Percentiles rank a stretch among this genome's conserved stretches.
These are phyloP conservation scores for Escovopsis sp. DNA, from an alignment of 2,329 filamentous ascomycete species.

Conservation along the genomic window DNA sequence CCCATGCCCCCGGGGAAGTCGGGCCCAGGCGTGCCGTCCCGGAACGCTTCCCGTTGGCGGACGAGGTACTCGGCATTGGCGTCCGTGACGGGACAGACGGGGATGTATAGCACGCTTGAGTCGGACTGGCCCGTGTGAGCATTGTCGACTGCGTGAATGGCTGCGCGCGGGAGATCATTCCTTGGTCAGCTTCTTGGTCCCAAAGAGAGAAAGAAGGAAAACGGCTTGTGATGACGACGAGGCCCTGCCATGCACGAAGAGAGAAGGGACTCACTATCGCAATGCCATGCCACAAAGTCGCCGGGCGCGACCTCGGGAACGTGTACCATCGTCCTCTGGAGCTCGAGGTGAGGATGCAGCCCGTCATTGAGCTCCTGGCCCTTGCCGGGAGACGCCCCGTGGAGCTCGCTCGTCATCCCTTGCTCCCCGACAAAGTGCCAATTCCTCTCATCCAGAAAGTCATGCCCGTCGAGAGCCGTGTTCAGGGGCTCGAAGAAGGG, in stretches of 20 bases:
- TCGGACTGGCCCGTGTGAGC: conserved; percentile 56
- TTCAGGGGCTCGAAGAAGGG: conserved; percentile 58
- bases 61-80: conserved; percentile 56
- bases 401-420: conserved; percentile 43
- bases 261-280: conserved; percentile 37
- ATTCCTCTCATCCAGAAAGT: conserved; percentile 36
- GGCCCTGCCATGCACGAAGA: too few relatives aligned
- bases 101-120: conserved; percentile 79
- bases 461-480: conserved; percentile 6
- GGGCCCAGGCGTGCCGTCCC: conserved; percentile 48
- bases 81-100: conserved; percentile 66
- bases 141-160: conserved; percentile 71
- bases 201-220: too few relatives aligned
- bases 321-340: conserved; percentile 52
- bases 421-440: conserved; percentile 38
- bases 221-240: too few relatives aligned
- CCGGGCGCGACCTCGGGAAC: conserved; percentile 54
- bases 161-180: conserved; percentile 9
- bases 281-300: conserved; percentile 76
- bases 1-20: conserved; percentile 61
- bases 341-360: conserved; percentile 58
- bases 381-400: conserved; percentile 54
- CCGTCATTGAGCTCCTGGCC: conserved; percentile 53
- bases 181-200: not conserved
- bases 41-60: conserved; percentile 56